Percentiles rank a stretch among this genome's conserved stretches.
Conservation (phyloP, 2,329 filamentous ascomycete species). For the Endocalyx cinctus region DNA sequence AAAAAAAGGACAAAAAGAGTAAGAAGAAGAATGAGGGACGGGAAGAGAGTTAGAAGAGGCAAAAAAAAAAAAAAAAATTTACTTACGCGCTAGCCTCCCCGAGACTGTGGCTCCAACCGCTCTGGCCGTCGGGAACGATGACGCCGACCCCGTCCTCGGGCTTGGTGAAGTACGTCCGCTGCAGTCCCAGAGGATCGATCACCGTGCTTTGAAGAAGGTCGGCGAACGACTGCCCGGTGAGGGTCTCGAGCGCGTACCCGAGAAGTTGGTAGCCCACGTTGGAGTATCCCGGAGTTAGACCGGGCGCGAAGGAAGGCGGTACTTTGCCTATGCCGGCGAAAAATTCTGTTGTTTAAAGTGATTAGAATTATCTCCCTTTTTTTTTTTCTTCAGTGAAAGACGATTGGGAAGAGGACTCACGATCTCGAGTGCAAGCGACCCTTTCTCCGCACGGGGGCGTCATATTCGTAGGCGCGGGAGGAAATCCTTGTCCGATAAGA, state of each 20-base stretch:
- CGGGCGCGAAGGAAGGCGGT: constrained; percentile 21
- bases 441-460: constrained; percentile 20
- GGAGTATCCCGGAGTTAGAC: constrained; percentile 20
- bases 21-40: neutral
- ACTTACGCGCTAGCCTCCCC: constrained; percentile 37
- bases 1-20: neutral
- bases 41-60: neutral
- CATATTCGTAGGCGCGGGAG: constrained; percentile 14
- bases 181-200: constrained; percentile 15
- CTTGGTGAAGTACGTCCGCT: constrained; percentile 19
- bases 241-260: constrained; percentile 24
- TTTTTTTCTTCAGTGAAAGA: too few species aligned
- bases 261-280: constrained; percentile 24
- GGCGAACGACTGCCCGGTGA: constrained; percentile 15
- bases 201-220: constrained; percentile 19
- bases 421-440: constrained; percentile 15
- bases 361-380: neutral
- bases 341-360: constrained; percentile 14
- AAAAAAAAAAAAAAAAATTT: neutral
- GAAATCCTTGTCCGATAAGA: constrained; percentile 19
- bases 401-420: too few species aligned
- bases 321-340: constrained; percentile 18
- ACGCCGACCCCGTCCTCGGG: constrained; percentile 15
- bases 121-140: constrained; percentile 14
- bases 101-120: constrained; percentile 30